A percentile compares a stretch with the other conserved stretches of the same genome.
phyloP scores from a whole-genome alignment of 2,329 filamentous ascomycete genomes.

The Geosmithia morbida region DNA sequence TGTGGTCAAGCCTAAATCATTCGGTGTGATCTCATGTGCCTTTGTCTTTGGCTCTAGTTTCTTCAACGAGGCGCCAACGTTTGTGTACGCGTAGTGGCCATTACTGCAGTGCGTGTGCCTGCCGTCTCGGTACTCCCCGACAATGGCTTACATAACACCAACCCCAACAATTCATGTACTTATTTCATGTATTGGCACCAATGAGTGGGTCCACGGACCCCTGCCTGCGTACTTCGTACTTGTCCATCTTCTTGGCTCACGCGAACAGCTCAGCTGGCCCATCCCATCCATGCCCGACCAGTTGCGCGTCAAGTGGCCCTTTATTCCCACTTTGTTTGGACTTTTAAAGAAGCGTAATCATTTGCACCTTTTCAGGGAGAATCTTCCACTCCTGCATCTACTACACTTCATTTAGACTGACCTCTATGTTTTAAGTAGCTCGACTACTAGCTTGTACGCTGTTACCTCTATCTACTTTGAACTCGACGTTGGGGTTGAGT shows the following conservation, averaged over 20 bases:
- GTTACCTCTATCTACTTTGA: neutral
- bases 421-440: neutral
- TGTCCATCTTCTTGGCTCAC: neutral
- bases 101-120: no score
- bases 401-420: neutral
- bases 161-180: neutral
- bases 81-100: no score
- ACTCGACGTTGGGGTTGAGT: neutral
- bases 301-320: neutral
- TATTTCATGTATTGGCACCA: no score
- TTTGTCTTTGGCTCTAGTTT: neutral
- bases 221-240: neutral
- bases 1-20: neutral
- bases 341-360: neutral
- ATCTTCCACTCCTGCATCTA: neutral
- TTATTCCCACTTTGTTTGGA: neutral
- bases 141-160: neutral
- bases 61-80: neutral
- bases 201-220: neutral
- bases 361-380: neutral
- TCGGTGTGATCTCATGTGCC: neutral
- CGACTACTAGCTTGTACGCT: neutral
- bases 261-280: neutral
- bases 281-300: neutral
- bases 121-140: no score